Evolutionary conservation across 2,329 filamentous ascomycete genomes (phyloP).

Genomic region (Sordariomycetes sp.): DNA sequence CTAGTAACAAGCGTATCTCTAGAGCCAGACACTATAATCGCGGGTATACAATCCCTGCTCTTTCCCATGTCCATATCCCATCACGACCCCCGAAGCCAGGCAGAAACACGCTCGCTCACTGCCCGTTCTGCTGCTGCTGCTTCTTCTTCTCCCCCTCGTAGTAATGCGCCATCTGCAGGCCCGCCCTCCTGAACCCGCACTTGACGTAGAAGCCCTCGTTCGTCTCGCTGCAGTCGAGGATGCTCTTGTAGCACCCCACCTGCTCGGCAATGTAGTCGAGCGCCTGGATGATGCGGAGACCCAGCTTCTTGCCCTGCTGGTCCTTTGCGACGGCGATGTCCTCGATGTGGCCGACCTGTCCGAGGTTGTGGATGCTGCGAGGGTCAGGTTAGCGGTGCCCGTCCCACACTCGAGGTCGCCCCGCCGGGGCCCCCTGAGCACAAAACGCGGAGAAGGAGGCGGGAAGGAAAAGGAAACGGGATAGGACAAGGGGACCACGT

Average conservation of each 20-base stretch:
- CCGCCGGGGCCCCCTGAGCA: not conserved
- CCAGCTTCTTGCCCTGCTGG: constrained; percentile 95
- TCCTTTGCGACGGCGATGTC: constrained; percentile 92
- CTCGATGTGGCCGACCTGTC: constrained; percentile 87
- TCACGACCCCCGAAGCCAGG: not conserved
- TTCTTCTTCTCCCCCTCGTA: constrained; percentile 50
- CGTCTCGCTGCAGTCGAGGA: constrained; percentile 88
- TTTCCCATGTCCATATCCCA: not conserved
- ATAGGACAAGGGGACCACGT: constrained; percentile 19
- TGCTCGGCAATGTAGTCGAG: constrained; percentile 78
- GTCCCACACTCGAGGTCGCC: not conserved
- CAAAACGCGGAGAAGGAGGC: constrained; percentile 9
- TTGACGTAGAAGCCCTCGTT: constrained; percentile 98
- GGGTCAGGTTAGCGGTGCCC: not conserved
- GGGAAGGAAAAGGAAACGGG: not conserved
- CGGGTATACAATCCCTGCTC: no score
- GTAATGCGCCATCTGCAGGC: constrained; percentile 95
- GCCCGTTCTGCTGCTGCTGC: not conserved
- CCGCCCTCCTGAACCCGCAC: constrained; percentile 86
- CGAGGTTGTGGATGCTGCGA: constrained; percentile 61
- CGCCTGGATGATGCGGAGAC: constrained; percentile 83
- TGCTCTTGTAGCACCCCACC: constrained; percentile 93
- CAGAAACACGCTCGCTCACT: not conserved
- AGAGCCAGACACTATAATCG: no score
- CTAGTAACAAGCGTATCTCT: not conserved